Evolutionary conservation across 257 asterid species (phyloP), one percentile per base, ranked within the genome.

Genomic region (Nicotiana undulata): DNA sequence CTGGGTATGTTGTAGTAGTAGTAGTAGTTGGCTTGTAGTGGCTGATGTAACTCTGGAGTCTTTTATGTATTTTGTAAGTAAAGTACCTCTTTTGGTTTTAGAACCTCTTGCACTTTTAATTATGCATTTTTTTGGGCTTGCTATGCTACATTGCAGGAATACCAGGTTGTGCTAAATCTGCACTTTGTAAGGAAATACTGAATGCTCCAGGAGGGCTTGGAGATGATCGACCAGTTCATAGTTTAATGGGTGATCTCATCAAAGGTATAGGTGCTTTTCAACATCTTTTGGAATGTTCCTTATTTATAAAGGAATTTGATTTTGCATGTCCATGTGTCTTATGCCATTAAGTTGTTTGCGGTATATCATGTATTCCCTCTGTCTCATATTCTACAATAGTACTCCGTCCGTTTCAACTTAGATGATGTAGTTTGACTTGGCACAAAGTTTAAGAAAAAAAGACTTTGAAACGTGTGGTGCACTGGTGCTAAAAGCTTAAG

Each of bases 121-220:
- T 82, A 85, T 74, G 56, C 77, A 66, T 87, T 76, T 82, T 67
- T 87, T 66, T 76, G 68, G 67, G 84, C 74, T 81, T 78, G 65
- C 79, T 77, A 82, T n/a, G 10, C 7, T 80, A 64, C 29, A 60
- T 68, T 80, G 55, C 85, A 93, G 99, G 99, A 83, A 92, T 95
- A 87, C 98, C 99, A 87, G 99, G 99, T 55, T 95, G 98, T 86
- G 99, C 98, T 81, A 95, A 95, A 90, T 95, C 99, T 40, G 98
- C 97, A 31, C 97, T 95, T 68, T 95, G 99, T 86, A 92, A 90
- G 86, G 97, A 92, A 85, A 90, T 95, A 83, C 51, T 92, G 85
- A 86, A 56, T 85, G 79, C 91, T 84, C 90, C 89, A 76, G 94
- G 91, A 67, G 89, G 87, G 81, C 96, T 95, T 83, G 98, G 91